Evolutionary conservation across 2,329 filamentous ascomycete species (phyloP).

Genomic region (Sarocladium oryzae): DNA sequence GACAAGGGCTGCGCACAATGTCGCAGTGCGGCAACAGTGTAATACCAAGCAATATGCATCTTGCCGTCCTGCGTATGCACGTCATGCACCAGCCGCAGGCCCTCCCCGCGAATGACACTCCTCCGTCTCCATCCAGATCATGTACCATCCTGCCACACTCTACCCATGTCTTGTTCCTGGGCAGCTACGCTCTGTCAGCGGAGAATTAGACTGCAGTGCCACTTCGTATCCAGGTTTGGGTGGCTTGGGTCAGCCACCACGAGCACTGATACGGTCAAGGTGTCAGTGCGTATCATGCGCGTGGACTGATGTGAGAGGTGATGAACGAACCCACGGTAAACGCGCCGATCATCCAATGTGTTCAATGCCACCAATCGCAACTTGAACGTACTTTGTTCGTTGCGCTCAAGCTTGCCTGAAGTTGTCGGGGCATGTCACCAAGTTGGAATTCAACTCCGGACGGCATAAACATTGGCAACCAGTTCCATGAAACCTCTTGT

Average conservation of each 20-base stretch:
- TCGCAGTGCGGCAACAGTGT: background rate
- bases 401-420: too few relatives aligned
- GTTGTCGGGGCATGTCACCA: too few relatives aligned
- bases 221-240: background rate
- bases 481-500: too few relatives aligned
- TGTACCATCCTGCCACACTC: background rate
- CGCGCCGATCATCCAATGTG: background rate
- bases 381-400: too few relatives aligned
- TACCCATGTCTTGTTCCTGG: background rate
- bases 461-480: background rate
- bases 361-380: background rate
- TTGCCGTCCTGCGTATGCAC: slow-evolving; percentile 6
- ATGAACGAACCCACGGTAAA: background rate
- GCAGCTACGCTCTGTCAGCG: background rate
- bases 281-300: background rate
- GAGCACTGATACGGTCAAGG: background rate
- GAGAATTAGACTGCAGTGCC: background rate
- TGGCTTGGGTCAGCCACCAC: background rate
- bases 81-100: slow-evolving; percentile 6
- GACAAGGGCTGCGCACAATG: background rate
- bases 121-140: background rate
- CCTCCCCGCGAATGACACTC: background rate
- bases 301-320: background rate
- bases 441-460: too few relatives aligned
- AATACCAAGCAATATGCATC: background rate